Evolutionary conservation across 257 asterid species (phyloP), one percentile per base, ranked within the genome.

Genomic region (Verbena officinalis): DNA sequence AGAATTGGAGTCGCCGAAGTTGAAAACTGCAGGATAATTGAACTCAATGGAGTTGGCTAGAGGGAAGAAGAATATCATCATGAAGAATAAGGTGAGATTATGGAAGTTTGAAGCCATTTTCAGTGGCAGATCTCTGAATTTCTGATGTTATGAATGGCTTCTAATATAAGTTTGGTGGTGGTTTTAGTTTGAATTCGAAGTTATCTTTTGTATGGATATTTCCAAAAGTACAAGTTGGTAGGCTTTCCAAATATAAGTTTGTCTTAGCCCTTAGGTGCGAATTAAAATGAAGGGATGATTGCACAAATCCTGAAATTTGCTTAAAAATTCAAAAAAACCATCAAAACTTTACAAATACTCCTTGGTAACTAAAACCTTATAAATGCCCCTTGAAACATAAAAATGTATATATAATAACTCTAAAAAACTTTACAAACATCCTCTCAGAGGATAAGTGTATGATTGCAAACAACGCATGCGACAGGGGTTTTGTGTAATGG

Each of bases 1-100:
- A 7, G 99, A 94, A 73, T 94, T 94, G 4, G 97, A 94, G 78
- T 94, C 99, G 0, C 99, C 99, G 14, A 94, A 94, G 74, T 94
- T 94, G 90, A 94, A 86, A 61, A 90, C 95, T 19, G 96, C 96
- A 4, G 97, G 96, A 34, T 74, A 94, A 53, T 85, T 83, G 84
- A 90, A 90, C 59, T 88, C 93, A 27, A 88, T 36, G 60, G 99
- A 67, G 64, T 3, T 63, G 56, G 85, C 53, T 58, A 38, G 19
- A 27, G 80, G 75, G 13, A 77, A 63, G 77, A 59, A 53, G 68
- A n/a, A n/a, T n/a, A n/a, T n/a, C n/a, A 67, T 2, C 38, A 73
- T 45, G 9, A 81, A 11, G 64, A 76, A 62, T n/a, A 68, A 59
- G 42, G 54, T 36, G 61, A 60, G 76, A 42, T 48, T 58, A 19